These are phyloP conservation scores for Colletotrichum paranaense DNA, from an alignment of 2,329 filamentous ascomycete species.

Conservation along the genomic window DNA sequence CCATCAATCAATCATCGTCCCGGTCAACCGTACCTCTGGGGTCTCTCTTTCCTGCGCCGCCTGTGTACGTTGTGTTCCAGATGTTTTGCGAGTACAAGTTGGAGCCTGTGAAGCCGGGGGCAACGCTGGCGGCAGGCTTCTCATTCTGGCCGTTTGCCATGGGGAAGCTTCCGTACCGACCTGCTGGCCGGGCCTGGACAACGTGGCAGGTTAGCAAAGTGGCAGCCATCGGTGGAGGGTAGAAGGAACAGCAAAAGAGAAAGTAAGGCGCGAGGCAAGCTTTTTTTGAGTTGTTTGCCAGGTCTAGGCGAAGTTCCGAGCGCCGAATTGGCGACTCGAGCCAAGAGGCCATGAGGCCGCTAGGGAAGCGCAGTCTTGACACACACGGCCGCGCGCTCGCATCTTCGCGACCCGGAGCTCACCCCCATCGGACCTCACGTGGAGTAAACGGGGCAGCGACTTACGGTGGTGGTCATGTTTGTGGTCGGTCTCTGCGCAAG, in stretches of 20 bases:
- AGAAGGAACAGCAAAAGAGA: slow-evolving; percentile 26
- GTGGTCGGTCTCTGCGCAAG: slow-evolving; percentile 30
- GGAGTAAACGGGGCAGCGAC: slow-evolving; percentile 39
- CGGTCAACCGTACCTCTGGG: slow-evolving; percentile 57
- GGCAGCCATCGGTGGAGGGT: slow-evolving; percentile 21
- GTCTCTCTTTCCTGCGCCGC: slow-evolving; percentile 54
- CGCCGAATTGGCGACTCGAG: slow-evolving; percentile 30
- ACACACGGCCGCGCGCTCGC: slow-evolving; percentile 47
- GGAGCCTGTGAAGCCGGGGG: slow-evolving; percentile 48
- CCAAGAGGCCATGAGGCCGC: slow-evolving; percentile 37
- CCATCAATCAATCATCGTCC: not conserved
- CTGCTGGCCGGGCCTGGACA: slow-evolving; percentile 49
- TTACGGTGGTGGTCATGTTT: slow-evolving; percentile 52
- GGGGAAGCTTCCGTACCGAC: slow-evolving; percentile 51
- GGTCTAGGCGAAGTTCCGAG: slow-evolving; percentile 36
- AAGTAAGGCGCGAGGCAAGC: slow-evolving; percentile 25
- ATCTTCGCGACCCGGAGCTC: slow-evolving; percentile 34
- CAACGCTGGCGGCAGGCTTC: slow-evolving; percentile 46
- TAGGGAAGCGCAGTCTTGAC: slow-evolving; percentile 48
- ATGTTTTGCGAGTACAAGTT: slow-evolving; percentile 50
- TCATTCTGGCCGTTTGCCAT: slow-evolving; percentile 47
- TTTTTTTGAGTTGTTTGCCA: slow-evolving; percentile 28
- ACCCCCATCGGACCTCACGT: slow-evolving; percentile 33
- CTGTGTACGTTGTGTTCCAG: slow-evolving; percentile 51
- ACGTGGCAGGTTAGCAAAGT: slow-evolving; percentile 33